Conservation (phyloP, 805 yeast species). For the Candida manassasensis region DNA sequence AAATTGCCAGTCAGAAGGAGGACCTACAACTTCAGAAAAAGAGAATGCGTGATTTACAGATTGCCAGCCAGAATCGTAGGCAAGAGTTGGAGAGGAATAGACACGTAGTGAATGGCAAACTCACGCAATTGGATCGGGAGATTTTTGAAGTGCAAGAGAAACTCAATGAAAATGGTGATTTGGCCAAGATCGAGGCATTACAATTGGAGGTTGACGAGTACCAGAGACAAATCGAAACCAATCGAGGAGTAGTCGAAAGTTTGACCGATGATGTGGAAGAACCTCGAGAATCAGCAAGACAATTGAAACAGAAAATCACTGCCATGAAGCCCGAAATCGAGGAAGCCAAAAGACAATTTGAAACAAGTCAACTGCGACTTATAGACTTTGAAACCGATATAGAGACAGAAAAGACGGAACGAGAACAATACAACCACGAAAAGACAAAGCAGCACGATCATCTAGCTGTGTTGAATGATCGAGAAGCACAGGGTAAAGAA, state of each 20-base stretch:
- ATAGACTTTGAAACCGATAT: constrained; percentile 12
- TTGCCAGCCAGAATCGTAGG: constrained; percentile 5
- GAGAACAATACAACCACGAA: constrained; percentile 7
- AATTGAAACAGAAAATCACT: constrained; percentile 15
- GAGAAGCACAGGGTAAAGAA: constrained; percentile 4
- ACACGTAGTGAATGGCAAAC: neutral
- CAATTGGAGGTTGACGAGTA: constrained; percentile 27
- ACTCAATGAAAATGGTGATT: constrained; percentile 42
- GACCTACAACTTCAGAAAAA: constrained; percentile 2
- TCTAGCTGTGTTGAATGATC: constrained; percentile 3
- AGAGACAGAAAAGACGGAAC: constrained; percentile 3
- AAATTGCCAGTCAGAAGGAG: constrained; percentile 5
- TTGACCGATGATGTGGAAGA: constrained; percentile 18
- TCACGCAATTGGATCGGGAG: constrained; percentile 15
- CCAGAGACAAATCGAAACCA: constrained; percentile 22
- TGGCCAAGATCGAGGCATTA: constrained; percentile 35
- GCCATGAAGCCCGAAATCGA: constrained; percentile 17
- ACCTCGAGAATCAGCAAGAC: constrained; percentile 6
- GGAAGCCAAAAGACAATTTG: constrained; percentile 10
- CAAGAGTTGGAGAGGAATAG: constrained; percentile 6
- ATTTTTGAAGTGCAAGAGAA: constrained; percentile 32
- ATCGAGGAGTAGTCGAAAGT: constrained; percentile 25
- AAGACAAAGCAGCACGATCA: constrained; percentile 7
- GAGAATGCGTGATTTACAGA: neutral
- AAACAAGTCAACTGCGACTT: constrained; percentile 29